Evolutionary conservation across 176 grass and related monocot species (phyloP).

Genomic region (bread wheat (Triticum aestivum)): IWGSC_CS_RefSeq_v2.1 NC_057800.1:571604125-571604624

Average conservation of each 20-base stretch:
- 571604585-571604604: constrained; percentile 19
- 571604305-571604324: constrained; percentile 21
- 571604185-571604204: constrained; percentile 52
- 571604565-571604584: background rate
- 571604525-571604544: background rate
- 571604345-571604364: constrained; percentile 42
- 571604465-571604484: background rate
- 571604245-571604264: constrained; percentile 53
- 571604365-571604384: constrained; percentile 21
- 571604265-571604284: background rate
- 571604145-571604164: background rate
- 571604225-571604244: constrained; percentile 33
- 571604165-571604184: background rate
- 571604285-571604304: background rate
- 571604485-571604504: background rate
- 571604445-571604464: background rate
- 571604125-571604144: constrained; percentile 32
- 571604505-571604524: background rate
- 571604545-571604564: background rate
- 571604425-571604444: constrained; percentile 55
- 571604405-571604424: constrained; percentile 33
- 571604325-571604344: constrained; percentile 49
- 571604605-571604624: constrained; percentile 46
- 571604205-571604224: constrained; percentile 31
- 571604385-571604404: constrained; percentile 28